Conservation (phyloP, 23 red algal genomes). For the Gracilaria caudata region DNA sequence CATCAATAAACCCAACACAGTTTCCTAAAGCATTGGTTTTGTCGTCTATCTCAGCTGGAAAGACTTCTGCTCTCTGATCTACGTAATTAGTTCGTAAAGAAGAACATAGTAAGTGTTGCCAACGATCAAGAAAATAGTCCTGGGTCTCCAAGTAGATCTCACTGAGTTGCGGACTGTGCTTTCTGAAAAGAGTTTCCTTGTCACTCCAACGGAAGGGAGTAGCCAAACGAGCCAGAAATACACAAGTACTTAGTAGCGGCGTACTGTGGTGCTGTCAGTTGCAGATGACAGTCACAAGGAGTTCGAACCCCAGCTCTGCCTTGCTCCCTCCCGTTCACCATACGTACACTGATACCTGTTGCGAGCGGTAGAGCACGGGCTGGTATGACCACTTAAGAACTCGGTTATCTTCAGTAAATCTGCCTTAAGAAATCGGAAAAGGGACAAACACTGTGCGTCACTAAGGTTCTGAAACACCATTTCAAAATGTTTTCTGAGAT, state of each 20-base stretch:
- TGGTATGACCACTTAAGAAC: background rate
- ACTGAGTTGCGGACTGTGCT: background rate
- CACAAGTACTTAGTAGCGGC: background rate
- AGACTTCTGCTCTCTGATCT: background rate
- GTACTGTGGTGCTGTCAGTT: too few species aligned
- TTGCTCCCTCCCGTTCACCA: too few species aligned
- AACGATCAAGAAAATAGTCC: background rate
- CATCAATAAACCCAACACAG: slow-evolving; percentile 53
- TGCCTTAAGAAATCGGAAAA: background rate
- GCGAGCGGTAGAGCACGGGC: background rate
- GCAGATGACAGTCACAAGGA: too few species aligned
- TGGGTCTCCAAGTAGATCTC: slow-evolving; percentile 6
- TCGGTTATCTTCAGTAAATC: background rate
- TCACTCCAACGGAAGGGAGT: slow-evolving; percentile 6
- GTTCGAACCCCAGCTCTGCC: too few species aligned
- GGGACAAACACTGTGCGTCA: background rate
- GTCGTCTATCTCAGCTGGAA: background rate
- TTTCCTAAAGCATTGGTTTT: background rate
- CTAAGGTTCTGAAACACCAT: background rate
- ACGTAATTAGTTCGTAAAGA: background rate
- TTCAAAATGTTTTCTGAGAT: background rate
- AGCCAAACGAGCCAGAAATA: slow-evolving; percentile 10
- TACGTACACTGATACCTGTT: background rate
- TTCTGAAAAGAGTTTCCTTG: slow-evolving; percentile 8
- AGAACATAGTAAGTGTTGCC: background rate